These are phyloP conservation scores for Cladosporium sp. DNA, from an alignment of 2,329 filamentous ascomycete species.

Conservation along the genomic window DNA sequence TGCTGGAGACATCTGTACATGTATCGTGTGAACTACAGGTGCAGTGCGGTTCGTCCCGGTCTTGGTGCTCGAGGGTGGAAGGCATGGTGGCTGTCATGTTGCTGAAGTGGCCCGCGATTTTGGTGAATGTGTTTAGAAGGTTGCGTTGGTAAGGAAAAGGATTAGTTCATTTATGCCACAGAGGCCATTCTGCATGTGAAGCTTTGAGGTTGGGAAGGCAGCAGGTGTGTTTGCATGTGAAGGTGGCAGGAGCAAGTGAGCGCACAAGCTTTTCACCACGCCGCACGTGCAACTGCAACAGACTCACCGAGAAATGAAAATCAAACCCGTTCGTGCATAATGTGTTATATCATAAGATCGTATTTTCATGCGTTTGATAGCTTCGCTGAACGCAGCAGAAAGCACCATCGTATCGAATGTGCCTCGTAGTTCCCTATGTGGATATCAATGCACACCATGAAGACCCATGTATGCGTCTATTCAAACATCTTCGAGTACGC, in stretches of 20 bases:
- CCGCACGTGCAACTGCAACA: neutral
- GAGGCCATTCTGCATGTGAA: neutral
- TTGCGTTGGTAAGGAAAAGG: neutral
- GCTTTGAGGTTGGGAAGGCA: neutral
- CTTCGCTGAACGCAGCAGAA: slow-evolving; percentile 12
- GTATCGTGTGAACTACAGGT: neutral
- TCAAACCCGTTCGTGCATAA: neutral
- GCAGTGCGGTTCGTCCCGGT: neutral
- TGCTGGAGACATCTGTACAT: neutral
- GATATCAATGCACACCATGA: neutral
- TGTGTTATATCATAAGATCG: neutral
- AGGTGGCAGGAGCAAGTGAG: neutral
- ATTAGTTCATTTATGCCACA: neutral
- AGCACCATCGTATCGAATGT: neutral
- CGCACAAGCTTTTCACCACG: neutral
- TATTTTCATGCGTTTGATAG: slow-evolving; percentile 5
- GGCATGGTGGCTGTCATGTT: neutral
- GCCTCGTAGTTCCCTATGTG: neutral
- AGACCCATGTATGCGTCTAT: slow-evolving; percentile 30
- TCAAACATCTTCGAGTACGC: slow-evolving; percentile 89
- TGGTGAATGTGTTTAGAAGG: neutral
- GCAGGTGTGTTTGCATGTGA: neutral
- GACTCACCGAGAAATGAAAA: neutral
- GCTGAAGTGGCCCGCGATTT: neutral
- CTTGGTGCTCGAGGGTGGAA: neutral